Percentiles rank a stretch among this genome's conserved stretches.
These are phyloP conservation scores for Solanum bulbocastanum DNA, from an alignment of 257 asterid species.

Conservation along the genomic window DNA sequence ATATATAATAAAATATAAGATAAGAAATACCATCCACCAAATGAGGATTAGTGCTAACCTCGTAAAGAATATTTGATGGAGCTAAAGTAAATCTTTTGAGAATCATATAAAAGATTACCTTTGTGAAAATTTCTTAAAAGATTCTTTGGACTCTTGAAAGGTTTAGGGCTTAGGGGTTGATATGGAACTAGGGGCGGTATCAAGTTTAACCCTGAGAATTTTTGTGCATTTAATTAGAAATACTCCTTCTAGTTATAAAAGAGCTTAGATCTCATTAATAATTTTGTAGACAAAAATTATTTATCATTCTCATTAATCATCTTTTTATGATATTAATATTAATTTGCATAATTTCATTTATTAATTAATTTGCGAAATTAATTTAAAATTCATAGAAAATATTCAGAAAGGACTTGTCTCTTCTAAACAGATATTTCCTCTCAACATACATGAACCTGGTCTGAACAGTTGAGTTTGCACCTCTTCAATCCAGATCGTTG, in stretches of 20 bases:
- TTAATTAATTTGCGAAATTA: no score
- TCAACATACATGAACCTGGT: no score
- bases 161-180: neutral
- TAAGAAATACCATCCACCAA: conserved; percentile 5
- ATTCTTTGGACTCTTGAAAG: conserved; percentile 23
- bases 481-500: neutral
- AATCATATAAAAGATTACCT: conserved; percentile 7
- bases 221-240: no score
- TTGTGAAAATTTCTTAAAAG: neutral
- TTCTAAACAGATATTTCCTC: no score
- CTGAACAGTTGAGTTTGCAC: neutral
- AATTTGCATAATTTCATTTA: neutral
- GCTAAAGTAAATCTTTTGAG: conserved; percentile 6
- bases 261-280: no score
- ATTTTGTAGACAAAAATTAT: neutral
- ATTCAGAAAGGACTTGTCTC: no score
- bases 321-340: neutral
- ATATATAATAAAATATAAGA: neutral
- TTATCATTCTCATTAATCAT: neutral
- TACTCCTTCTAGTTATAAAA: neutral
- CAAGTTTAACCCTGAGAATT: neutral
- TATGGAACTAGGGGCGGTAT: neutral
- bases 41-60: neutral
- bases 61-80: neutral
- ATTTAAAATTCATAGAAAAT: no score